Evolutionary conservation across 306 rosid species (phyloP).

Genomic region (Cyclanthera cordifolia): DNA sequence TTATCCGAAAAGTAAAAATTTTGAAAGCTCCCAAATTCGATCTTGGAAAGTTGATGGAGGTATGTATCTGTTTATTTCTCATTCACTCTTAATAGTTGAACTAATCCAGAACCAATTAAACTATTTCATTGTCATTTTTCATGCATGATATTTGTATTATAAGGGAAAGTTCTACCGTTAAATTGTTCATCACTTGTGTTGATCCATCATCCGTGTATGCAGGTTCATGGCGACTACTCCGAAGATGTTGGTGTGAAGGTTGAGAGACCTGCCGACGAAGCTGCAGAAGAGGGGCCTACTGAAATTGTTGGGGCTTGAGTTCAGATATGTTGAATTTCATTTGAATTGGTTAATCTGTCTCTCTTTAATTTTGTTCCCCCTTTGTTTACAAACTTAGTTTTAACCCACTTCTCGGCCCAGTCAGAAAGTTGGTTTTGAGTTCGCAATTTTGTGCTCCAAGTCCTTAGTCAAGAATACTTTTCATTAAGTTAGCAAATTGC

Average conservation of each 20-base stretch:
- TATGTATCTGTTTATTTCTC: neutral
- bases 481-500: slow-evolving; percentile 1
- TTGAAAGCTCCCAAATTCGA: slow-evolving; percentile 93
- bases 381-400: slow-evolving; percentile 4
- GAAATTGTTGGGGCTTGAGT: slow-evolving; percentile 70
- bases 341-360: slow-evolving; percentile 6
- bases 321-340: slow-evolving; percentile 7
- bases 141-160: neutral
- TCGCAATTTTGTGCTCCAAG: slow-evolving; percentile 8
- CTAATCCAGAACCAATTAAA: neutral
- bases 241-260: slow-evolving; percentile 77
- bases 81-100: neutral
- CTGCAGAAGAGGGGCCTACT: slow-evolving; percentile 33
- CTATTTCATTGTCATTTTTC: neutral
- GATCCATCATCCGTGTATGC: slow-evolving; percentile 4
- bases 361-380: neutral
- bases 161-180: neutral
- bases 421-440: slow-evolving; percentile 8
- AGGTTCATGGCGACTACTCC: slow-evolving; percentile 76
- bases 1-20: slow-evolving; percentile 78
- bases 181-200: neutral
- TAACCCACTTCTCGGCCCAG: neutral
- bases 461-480: neutral
- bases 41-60: slow-evolving; percentile 94
- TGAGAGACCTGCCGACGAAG: slow-evolving; percentile 74